These are phyloP conservation scores for Steccherinum ochraceum DNA, from an alignment of 768 basidiomycete species.

Conservation along the genomic window DNA sequence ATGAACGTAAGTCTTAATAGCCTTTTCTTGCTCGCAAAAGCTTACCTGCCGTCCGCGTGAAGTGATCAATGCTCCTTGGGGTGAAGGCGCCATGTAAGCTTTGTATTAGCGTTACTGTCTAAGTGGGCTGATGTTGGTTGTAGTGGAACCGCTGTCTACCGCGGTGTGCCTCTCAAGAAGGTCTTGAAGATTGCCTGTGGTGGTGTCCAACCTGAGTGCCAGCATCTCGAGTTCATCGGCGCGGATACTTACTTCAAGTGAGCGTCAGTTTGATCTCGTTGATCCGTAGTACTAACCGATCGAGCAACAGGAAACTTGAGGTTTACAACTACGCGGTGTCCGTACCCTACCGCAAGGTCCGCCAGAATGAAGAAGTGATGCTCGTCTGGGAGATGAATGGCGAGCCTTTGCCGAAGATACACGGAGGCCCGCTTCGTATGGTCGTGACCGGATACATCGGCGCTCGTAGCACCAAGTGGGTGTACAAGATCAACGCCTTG, in stretches of 20 bases:
- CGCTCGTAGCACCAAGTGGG: conserved; percentile 48
- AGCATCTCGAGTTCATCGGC: conserved; percentile 51
- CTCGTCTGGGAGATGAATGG: conserved; percentile 52
- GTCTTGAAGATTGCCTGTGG: conserved; percentile 47
- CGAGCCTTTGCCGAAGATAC: conserved; percentile 41
- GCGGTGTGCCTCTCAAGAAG: conserved; percentile 48
- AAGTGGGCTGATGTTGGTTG: conserved; percentile 7
- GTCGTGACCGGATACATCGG: conserved; percentile 51
- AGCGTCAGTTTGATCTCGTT: conserved; percentile 3
- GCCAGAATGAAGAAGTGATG: conserved; percentile 39
- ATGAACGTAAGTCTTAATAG: conserved; percentile 33
- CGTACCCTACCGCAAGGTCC: conserved; percentile 43
- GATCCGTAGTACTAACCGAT: neutral
- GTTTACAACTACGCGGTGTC: conserved; percentile 42
- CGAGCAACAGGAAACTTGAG: conserved; percentile 27
- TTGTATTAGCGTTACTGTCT: neutral
- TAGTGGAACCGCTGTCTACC: conserved; percentile 46
- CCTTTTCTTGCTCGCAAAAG: neutral
- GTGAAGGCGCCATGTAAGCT: conserved; percentile 45
- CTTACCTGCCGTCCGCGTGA: neutral
- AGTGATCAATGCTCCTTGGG: conserved; percentile 40
- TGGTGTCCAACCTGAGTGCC: conserved; percentile 38
- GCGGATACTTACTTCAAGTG: conserved; percentile 55
- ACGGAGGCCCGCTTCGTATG: conserved; percentile 43
- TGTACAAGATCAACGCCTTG: conserved; percentile 45